phyloP scores from a whole-genome alignment of 2,329 filamentous ascomycete species.

The Blastomyces emzantsi region DNA sequence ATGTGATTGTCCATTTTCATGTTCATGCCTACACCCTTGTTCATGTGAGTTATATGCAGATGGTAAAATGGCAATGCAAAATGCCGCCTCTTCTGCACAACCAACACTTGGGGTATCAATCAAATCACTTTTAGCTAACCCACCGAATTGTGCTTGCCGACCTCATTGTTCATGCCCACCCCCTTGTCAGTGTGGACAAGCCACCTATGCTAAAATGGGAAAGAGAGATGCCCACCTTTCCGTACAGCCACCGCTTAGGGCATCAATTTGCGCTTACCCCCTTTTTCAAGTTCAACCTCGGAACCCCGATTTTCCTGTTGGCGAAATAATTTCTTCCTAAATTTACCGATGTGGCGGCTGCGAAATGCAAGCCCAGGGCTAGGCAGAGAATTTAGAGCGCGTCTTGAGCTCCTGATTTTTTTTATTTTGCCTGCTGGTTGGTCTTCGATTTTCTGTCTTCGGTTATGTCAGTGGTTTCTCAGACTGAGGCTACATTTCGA shows the following conservation, averaged over 20 bases:
- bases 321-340: background rate
- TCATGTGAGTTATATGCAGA: background rate
- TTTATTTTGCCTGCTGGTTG: background rate
- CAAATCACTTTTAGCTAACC: too few relatives aligned
- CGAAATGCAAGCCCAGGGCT: background rate
- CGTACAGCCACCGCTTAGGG: background rate
- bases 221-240: background rate
- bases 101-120: background rate
- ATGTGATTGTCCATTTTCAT: background rate
- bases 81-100: background rate
- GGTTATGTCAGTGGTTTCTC: background rate
- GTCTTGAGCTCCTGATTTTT: background rate
- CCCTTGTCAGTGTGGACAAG: background rate
- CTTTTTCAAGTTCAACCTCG: background rate
- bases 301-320: background rate
- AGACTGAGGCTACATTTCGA: background rate
- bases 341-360: background rate
- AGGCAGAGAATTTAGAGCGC: background rate
- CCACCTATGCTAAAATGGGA: background rate
- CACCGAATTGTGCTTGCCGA: background rate
- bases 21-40: background rate
- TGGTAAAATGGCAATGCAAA: background rate
- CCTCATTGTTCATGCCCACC: background rate
- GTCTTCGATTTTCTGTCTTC: background rate
- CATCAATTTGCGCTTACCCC: background rate